These are phyloP conservation scores for Casuarina glauca DNA, from an alignment of 306 rosid species.

Conservation along the genomic window DNA sequence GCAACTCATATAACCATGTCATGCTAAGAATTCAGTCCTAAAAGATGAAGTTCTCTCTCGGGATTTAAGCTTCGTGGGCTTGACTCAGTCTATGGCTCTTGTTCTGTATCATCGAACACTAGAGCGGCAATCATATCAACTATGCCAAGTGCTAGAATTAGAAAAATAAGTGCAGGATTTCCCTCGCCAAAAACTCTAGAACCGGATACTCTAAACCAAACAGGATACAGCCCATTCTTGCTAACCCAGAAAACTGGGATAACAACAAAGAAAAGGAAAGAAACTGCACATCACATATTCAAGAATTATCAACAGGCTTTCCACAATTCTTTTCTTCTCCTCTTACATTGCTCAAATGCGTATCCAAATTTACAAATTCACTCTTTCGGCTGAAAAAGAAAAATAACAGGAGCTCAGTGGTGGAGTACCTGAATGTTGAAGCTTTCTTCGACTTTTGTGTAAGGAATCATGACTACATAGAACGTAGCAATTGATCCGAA, in stretches of 20 bases:
- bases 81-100: neutral
- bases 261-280: neutral
- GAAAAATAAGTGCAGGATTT: neutral
- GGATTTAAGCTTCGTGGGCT: neutral
- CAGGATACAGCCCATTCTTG: neutral
- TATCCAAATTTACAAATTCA: neutral
- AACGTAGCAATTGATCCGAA: conserved; percentile 63
- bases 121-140: neutral
- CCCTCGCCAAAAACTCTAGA: neutral
- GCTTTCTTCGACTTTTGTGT: conserved; percentile 96
- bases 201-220: neutral
- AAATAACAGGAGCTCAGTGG: neutral
- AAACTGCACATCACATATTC: neutral
- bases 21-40: neutral
- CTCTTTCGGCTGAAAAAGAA: neutral
- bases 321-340: neutral
- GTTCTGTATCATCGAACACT: no score
- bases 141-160: neutral
- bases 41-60: neutral
- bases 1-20: no score
- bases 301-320: neutral
- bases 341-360: neutral
- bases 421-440: conserved; percentile 76
- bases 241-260: neutral
- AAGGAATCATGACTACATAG: conserved; percentile 66